Evolutionary conservation across 1,284 basidiomycete genomes (phyloP), one percentile per base, ranked within the genome.

Genomic region (Sphagnurus paluster): DNA sequence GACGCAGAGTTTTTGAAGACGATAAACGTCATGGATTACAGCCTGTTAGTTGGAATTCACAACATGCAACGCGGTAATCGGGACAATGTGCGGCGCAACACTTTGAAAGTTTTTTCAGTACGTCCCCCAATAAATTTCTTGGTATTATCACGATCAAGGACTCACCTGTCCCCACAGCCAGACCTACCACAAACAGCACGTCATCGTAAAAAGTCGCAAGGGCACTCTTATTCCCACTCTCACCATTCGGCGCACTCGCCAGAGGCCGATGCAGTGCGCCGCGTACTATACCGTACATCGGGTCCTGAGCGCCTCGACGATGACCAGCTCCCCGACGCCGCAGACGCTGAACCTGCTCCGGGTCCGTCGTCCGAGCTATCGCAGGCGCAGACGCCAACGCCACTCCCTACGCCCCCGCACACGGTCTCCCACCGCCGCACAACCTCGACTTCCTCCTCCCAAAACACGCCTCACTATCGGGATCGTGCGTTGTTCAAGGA

Each of bases 11-110:
- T 98, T 56, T 68, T 99, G 61, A 88, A 90, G 69, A 67, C 70
- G 50, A 77, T 98, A 24, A 72, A 82, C 42, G 96, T 98, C 47
- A 98, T 98, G 95, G 96, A 99, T 67, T 99, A 99, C 65, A 92
- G 89, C 55, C 71, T 99, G 23, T 77, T 99, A 19, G 87, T 98
- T 7, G 97, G 96, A 1, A 90, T 98, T 46, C 96, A 99, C 70
- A 92, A 90, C 60, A 86, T 97, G 80, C 78, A 78, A 52, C 72
- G 93, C 24, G 96, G 95, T 3, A 98, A 98, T 67, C 75, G 81
- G 55, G 94, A 98, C 59, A 93, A 95, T 56, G 74, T 98, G 30
- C 79, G 95, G 54, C 83, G 87, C 56, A 94, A 90, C 59, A 93
- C 90, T 38, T 76, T 98, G 36, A 90, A 88, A 56, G 90, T 98